A percentile compares a stretch with the other conserved stretches of the same genome.
phyloP scores from a whole-genome alignment of 2,329 filamentous ascomycete genomes.

The Phyllosticta citribraziliensis region DNA sequence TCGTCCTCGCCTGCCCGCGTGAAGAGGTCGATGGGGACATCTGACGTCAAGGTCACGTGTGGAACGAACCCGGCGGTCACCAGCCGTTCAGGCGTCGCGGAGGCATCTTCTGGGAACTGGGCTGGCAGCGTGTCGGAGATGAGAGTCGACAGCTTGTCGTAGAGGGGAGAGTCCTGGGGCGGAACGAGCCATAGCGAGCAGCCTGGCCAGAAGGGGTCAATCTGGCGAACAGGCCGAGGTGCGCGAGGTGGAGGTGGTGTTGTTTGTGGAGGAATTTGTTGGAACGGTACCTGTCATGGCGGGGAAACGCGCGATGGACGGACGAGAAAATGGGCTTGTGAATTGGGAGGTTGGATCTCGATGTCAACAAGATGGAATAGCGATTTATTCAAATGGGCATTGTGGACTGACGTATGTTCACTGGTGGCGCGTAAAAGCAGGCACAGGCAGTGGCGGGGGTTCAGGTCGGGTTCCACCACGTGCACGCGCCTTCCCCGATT shows the following conservation, averaged over 20 bases:
- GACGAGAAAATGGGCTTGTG: background rate
- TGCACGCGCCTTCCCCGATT: background rate
- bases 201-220: constrained; percentile 15
- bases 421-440: background rate
- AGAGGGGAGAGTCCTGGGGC: constrained; percentile 23
- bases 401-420: no score
- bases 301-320: background rate
- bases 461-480: background rate
- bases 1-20: background rate
- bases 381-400: no score
- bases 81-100: constrained; percentile 18
- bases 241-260: background rate
- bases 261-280: constrained; percentile 1
- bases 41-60: constrained; percentile 33
- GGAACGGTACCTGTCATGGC: background rate
- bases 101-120: constrained; percentile 18
- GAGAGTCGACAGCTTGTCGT: constrained; percentile 21
- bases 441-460: background rate
- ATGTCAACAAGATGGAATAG: no score
- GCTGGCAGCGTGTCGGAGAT: constrained; percentile 23
- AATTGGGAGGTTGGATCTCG: background rate
- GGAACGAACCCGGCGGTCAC: constrained; percentile 25
- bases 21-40: constrained; percentile 21
- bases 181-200: constrained; percentile 36
- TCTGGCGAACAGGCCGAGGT: no score